Percentiles rank a stretch among this genome's conserved stretches.
Conservation (phyloP, 768 basidiomycete species). For the Phanerochaete sordida region DNA sequence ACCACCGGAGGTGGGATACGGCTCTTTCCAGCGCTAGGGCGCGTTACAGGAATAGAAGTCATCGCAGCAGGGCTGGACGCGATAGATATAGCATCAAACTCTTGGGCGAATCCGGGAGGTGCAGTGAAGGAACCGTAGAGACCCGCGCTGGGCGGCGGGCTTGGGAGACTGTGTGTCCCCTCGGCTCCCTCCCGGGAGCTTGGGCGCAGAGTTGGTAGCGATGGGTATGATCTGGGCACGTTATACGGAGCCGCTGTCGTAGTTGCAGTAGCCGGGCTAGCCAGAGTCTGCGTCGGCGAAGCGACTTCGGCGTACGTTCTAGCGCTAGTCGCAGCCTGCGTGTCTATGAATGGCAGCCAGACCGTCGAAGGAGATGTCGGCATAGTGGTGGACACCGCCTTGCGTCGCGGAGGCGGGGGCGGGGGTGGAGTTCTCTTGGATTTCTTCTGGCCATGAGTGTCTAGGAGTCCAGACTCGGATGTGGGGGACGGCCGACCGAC, state of each 20-base stretch:
- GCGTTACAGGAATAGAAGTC: background rate
- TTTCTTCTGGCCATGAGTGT: background rate
- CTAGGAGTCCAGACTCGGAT: background rate
- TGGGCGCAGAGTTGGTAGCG: background rate
- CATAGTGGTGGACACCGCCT: conserved; percentile 7
- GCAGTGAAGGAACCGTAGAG: background rate
- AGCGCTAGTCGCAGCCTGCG: background rate
- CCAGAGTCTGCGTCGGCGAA: background rate
- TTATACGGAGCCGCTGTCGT: background rate
- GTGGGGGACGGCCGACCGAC: background rate
- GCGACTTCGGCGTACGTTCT: background rate
- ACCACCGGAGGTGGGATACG: background rate
- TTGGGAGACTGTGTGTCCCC: background rate
- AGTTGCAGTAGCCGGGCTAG: background rate
- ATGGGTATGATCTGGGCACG: background rate
- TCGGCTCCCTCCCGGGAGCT: background rate
- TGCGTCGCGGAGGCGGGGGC: conserved; percentile 5
- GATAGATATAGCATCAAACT: background rate
- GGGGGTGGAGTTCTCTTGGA: conserved; percentile 9
- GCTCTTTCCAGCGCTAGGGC: background rate
- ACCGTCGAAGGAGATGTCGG: conserved; percentile 12
- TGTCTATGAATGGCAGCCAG: conserved; percentile 7
- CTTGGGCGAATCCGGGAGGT: background rate
- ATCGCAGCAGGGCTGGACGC: background rate
- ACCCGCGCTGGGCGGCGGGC: background rate